These are phyloP conservation scores for Cyclotella distinguenda DNA, from an alignment of 108 stramenopile species.

Conservation along the genomic window DNA sequence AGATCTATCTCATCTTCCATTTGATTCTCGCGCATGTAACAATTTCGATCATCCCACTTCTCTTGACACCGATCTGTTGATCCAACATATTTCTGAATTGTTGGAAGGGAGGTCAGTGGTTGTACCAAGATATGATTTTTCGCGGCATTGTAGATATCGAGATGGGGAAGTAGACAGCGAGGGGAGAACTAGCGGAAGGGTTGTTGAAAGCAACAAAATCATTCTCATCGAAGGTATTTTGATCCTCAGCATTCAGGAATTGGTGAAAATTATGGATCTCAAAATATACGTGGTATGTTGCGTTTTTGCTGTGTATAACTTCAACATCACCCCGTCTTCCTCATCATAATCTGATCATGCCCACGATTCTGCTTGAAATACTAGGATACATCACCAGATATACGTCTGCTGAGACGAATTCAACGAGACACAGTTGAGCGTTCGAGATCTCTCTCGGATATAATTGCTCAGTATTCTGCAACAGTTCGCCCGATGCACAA, in stretches of 20 bases:
- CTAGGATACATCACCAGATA: slow-evolving; percentile 86
- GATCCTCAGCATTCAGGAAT: slow-evolving; percentile 75
- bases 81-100: slow-evolving; percentile 75
- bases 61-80: slow-evolving; percentile 88
- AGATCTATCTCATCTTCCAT: slow-evolving; percentile 73
- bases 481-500: slow-evolving; percentile 95
- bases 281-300: slow-evolving; percentile 91
- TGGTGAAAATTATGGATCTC: slow-evolving; percentile 82
- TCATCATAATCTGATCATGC: no score
- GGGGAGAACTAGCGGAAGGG: slow-evolving; percentile 31
- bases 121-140: slow-evolving; percentile 92
- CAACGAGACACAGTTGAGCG: slow-evolving; percentile 84
- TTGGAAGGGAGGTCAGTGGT: slow-evolving; percentile 64
- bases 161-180: slow-evolving; percentile 46
- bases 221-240: slow-evolving; percentile 93
- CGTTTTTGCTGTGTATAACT: neutral
- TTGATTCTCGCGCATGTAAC: slow-evolving; percentile 69
- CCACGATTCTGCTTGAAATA: no score
- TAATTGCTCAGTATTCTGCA: slow-evolving; percentile 78
- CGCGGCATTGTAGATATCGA: slow-evolving; percentile 72
- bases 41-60: slow-evolving; percentile 97
- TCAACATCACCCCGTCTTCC: no score
- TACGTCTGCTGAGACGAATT: slow-evolving; percentile 84
- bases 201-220: slow-evolving; percentile 62
- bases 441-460: slow-evolving; percentile 72